Conservation (phyloP, 2,329 filamentous ascomycete genomes). For the Camptophora hylomeconis region DNA sequence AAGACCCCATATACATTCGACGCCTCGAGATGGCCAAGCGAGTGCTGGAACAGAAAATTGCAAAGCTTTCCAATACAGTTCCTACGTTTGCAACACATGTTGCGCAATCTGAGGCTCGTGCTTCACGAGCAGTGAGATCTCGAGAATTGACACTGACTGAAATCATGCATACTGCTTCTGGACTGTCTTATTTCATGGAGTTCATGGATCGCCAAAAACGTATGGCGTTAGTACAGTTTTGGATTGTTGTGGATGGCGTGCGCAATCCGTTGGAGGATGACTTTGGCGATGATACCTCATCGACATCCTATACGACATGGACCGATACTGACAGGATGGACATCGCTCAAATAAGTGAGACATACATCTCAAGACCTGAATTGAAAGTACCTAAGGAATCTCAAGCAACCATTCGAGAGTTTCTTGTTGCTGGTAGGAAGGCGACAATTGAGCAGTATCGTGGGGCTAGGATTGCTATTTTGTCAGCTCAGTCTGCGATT, state of each 20-base stretch:
- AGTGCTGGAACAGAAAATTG: slow-evolving; percentile 78
- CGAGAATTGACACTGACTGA: slow-evolving; percentile 69
- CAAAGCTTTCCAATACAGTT: slow-evolving; percentile 56
- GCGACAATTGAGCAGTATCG: slow-evolving; percentile 75
- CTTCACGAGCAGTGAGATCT: slow-evolving; percentile 39
- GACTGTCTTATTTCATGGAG: slow-evolving; percentile 97
- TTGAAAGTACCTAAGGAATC: slow-evolving; percentile 61
- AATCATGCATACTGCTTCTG: slow-evolving; percentile 77
- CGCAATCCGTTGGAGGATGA: slow-evolving; percentile 86
- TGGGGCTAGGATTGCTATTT: slow-evolving; percentile 64
- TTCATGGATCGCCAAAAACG: slow-evolving; percentile 88
- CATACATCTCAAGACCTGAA: slow-evolving; percentile 71
- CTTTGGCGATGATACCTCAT: slow-evolving; percentile 46
- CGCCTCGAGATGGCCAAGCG: slow-evolving; percentile 83
- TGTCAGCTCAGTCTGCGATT: slow-evolving; percentile 69
- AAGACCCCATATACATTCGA: slow-evolving; percentile 76
- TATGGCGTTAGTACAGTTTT: slow-evolving; percentile 90
- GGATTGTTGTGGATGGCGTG: slow-evolving; percentile 94
- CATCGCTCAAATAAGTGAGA: slow-evolving; percentile 80
- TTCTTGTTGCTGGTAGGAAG: slow-evolving; percentile 62
- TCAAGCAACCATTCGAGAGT: slow-evolving; percentile 57
- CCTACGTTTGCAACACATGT: slow-evolving; percentile 3
- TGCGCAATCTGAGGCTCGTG: slow-evolving; percentile 20
- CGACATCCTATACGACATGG: slow-evolving; percentile 51
- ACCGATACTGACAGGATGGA: slow-evolving; percentile 74